Percentiles rank a stretch among this genome's conserved stretches.
phyloP scores from a whole-genome alignment of 108 stramenopile genomes.

The Schizochytrium sp. region DNA sequence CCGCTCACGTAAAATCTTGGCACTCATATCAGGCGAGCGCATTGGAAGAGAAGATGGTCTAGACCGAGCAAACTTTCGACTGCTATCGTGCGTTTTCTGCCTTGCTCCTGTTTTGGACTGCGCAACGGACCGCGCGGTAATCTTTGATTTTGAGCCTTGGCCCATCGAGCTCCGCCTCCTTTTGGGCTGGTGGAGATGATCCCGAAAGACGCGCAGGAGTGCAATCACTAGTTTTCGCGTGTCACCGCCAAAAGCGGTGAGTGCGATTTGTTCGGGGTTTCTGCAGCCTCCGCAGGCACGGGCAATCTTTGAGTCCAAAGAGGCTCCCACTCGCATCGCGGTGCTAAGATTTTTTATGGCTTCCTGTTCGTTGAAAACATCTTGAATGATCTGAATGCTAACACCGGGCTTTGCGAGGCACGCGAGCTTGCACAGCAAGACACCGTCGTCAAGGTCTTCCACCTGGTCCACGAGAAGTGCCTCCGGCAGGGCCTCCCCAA shows the following conservation, averaged over 20 bases:
- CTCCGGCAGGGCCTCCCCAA: not conserved
- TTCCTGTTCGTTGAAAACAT: not conserved
- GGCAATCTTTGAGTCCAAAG: not conserved
- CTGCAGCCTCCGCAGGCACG: not conserved
- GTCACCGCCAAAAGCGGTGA: not conserved
- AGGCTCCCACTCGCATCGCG: not conserved
- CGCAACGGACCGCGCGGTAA: too few species aligned
- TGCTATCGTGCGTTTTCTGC: too few species aligned
- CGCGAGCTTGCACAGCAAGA: not conserved
- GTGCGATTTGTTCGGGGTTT: not conserved
- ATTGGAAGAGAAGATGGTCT: too few species aligned
- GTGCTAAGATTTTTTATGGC: not conserved
- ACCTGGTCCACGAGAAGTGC: not conserved
- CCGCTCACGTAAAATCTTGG: not conserved
- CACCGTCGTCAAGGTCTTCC: not conserved
- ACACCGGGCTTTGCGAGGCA: not conserved
- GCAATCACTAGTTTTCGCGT: not conserved
- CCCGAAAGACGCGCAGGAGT: not conserved
- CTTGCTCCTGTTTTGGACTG: too few species aligned
- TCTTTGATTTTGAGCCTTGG: too few species aligned
- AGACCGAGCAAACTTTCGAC: too few species aligned
- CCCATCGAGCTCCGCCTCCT: too few species aligned
- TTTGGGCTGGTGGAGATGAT: not conserved
- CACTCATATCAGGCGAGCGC: not conserved
- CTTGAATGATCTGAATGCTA: not conserved